Base-by-base conservation (phyloP, 192 early-diverging fungal species). In the Coemansia sp. region DNA sequence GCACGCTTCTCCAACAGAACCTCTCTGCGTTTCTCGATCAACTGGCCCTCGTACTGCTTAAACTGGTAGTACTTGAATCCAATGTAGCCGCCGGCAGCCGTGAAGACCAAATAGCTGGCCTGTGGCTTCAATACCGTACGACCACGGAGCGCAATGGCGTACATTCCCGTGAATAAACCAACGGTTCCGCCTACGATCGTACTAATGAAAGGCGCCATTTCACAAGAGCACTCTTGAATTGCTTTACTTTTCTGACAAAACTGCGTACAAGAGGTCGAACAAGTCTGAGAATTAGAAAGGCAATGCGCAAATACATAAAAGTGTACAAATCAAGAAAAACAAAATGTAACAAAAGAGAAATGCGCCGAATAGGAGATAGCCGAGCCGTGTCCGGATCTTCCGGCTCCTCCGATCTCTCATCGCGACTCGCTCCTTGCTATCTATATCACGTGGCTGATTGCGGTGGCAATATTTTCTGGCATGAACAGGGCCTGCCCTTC, bases 151-250 rank as follows among this genome's bases (percentile, higher is more conserved):
- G 62, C 80, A 46, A 77, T 77, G 39, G 74, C 61, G 66, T 77
- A 83, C 75, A 83, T 77, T 57, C 75, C 80, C 2, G 80, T 83
- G 19, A 59, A 8, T 35, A 83, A 66, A 3, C 80, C 80, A 13
- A 83, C 70, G 9, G 72, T 59, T 11, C 65, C 67, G 48, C 80
- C 80, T 19, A 83, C 72, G 21, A 74, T 42, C 54, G 69, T 77
- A 41, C 66, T 74, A 17, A 74, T 11, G 35, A 77, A 71, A 6
- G 69, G 75, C 37, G 73, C 56, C 73, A 72, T 75, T 60, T 60
- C n/a, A 27, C 3, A 27, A 60, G 31, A 14, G 59, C n/a, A 8
- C 21, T 60, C 21, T 11, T 13, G 36, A 60, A 60, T 40, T 40
- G 59, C 37, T 60, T 60, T 60, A 21, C 59, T 60, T 60, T 60